Evolutionary conservation across 768 basidiomycete species (phyloP), one percentile per base, ranked within the genome.

Genomic region (Russula emetica): DNA sequence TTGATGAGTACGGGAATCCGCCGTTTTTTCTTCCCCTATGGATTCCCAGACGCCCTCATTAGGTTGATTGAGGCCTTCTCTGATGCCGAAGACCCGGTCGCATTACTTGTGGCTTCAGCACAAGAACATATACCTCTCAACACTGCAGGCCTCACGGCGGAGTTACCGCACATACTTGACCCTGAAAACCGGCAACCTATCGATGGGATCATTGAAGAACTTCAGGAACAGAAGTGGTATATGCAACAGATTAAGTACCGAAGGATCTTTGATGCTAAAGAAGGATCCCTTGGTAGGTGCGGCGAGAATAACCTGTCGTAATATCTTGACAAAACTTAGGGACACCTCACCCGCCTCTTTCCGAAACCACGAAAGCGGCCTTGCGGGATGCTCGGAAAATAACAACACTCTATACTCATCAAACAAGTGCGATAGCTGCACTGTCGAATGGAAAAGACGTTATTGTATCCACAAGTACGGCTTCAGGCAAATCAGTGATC

Each of bases 391-490:
- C 86, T 0, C 79, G 87, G 63, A 83, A 82, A 40, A 91, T 94
- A 45, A 73, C 72, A 3, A 75, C 80, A 1, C 71, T 94, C 20
- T 96, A 93, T 67, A 71, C 73, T 60, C 85, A 86, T 61, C 93
- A 95, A 75, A 83, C 83, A 13, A 77, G 78, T 28, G 90, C 93
- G 2, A 86, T 95, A 65, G 80, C 83, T 66, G 80, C 84, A 0
- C 76, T 93, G 11, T 74, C 77, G 16, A 69, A 72, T 56, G 82
- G 82, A 8, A 81, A 81, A 60, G 79, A 92, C 72, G 91, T 94
- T 28, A 90, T 95, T 40, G 89, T 94, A 32, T 94, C 92, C 5
- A 95, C 93, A 0, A 88, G 87, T 66, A 96, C 94, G 9, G 92
- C 93, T 8, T 93, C 91, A 5, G 92, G 92, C 3, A 94, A 93